Percentiles rank a stretch among this genome's conserved stretches.
phyloP scores from a whole-genome alignment of 306 rosid genomes.

The Argentina anserina region DNA sequence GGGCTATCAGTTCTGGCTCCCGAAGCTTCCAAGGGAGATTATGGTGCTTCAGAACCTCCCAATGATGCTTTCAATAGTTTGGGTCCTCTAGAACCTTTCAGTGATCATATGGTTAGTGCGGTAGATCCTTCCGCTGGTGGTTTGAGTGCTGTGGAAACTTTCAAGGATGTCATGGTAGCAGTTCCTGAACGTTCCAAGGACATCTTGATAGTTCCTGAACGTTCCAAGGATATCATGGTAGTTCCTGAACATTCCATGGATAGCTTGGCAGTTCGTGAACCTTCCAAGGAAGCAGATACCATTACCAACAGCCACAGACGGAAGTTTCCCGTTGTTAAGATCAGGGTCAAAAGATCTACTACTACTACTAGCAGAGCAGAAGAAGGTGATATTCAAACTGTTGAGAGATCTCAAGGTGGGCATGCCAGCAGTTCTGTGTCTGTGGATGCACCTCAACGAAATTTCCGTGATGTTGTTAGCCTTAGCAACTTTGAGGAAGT shows the following conservation, averaged over 20 bases:
- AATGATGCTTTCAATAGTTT: slow-evolving; percentile 12
- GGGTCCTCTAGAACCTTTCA: neutral
- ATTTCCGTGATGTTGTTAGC: slow-evolving; percentile 54
- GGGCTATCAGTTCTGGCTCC: slow-evolving; percentile 20
- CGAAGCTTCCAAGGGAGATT: slow-evolving; percentile 23
- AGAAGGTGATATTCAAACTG: slow-evolving; percentile 63
- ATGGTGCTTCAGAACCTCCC: neutral
- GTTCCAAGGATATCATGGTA: neutral
- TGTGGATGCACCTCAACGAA: slow-evolving; percentile 89
- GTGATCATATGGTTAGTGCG: neutral
- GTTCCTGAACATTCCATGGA: slow-evolving; percentile 35
- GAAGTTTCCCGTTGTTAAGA: slow-evolving; percentile 62
- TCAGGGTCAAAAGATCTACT: slow-evolving; percentile 78
- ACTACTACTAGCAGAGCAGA: slow-evolving; percentile 84
- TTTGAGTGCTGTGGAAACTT: slow-evolving; percentile 13
- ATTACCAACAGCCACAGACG: slow-evolving; percentile 58
- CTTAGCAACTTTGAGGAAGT: slow-evolving; percentile 68
- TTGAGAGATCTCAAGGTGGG: slow-evolving; percentile 64
- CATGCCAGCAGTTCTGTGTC: slow-evolving; percentile 85
- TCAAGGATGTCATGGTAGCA: neutral
- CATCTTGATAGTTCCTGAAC: slow-evolving; percentile 6
- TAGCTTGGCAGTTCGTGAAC: slow-evolving; percentile 35
- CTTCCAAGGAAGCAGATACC: slow-evolving; percentile 59
- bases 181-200: slow-evolving; percentile 7
- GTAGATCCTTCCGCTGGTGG: slow-evolving; percentile 7